These are phyloP conservation scores for Paxillus involutus DNA, from an alignment of 768 basidiomycete genomes.

Conservation along the genomic window DNA sequence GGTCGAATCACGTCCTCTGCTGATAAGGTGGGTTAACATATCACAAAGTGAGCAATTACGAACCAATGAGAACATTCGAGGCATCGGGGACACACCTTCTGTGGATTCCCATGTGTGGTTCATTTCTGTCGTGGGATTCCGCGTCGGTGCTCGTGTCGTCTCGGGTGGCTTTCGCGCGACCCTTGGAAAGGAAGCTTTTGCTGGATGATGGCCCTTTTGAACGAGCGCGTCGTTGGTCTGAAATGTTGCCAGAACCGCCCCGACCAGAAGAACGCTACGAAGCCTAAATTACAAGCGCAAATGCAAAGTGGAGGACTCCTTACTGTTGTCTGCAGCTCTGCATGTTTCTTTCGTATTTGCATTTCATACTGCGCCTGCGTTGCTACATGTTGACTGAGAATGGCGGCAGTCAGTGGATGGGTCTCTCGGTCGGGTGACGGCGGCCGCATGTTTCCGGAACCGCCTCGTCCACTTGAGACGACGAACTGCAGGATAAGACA, in stretches of 20 bases:
- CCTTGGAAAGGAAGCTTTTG: slow-evolving; percentile 14
- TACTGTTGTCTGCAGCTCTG: slow-evolving; percentile 18
- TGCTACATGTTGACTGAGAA: slow-evolving; percentile 19
- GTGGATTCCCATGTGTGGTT: too few species aligned
- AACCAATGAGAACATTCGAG: too few species aligned
- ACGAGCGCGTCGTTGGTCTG: slow-evolving; percentile 5
- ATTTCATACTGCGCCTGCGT: slow-evolving; percentile 15
- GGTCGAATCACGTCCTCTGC: too few species aligned
- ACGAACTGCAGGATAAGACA: slow-evolving; percentile 8
- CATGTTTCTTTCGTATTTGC: slow-evolving; percentile 10
- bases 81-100: too few species aligned
- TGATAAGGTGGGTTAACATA: too few species aligned
- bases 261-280: slow-evolving; percentile 25
- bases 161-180: slow-evolving; percentile 1
- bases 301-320: background rate
- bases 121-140: too few species aligned
- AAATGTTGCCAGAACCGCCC: slow-evolving; percentile 29
- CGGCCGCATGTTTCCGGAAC: slow-evolving; percentile 23
- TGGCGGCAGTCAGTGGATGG: slow-evolving; percentile 24
- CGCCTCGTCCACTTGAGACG: slow-evolving; percentile 24
- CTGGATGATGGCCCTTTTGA: slow-evolving; percentile 7
- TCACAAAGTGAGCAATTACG: too few species aligned
- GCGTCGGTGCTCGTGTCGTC: too few species aligned
- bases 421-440: slow-evolving; percentile 3
- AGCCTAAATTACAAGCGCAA: background rate